Conservation (phyloP, 2,329 filamentous ascomycete species). For the Allantophomopsis lycopodina region DNA sequence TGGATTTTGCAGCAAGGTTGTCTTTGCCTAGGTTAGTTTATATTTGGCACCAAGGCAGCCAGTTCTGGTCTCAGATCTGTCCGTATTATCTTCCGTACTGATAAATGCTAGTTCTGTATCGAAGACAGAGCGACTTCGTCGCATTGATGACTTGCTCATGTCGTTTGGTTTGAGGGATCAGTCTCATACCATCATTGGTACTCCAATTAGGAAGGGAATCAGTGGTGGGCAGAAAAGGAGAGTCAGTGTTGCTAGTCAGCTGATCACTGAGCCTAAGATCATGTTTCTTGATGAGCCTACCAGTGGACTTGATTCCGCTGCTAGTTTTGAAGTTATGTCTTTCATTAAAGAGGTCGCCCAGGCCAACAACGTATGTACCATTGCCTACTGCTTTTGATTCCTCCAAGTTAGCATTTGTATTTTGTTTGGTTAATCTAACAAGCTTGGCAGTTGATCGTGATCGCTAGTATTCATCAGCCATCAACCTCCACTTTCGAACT, state of each 20-base stretch:
- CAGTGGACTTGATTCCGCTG: conserved; percentile 67
- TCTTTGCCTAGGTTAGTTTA: conserved; percentile 34
- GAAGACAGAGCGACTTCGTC: conserved; percentile 40
- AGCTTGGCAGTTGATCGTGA: conserved; percentile 48
- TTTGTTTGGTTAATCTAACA: conserved; percentile 4
- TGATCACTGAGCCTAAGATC: conserved; percentile 70
- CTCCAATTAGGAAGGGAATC: conserved; percentile 70
- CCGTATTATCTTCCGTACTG: conserved; percentile 1
- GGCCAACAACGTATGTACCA: conserved; percentile 42
- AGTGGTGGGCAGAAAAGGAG: conserved; percentile 77
- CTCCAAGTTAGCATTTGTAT: conserved; percentile 3
- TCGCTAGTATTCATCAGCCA: conserved; percentile 77
- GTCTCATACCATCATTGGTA: conserved; percentile 61
- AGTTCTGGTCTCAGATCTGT: no score
- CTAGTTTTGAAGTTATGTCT: conserved; percentile 60
- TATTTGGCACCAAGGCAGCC: no score
- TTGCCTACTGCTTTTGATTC: conserved; percentile 4
- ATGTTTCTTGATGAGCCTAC: conserved; percentile 79
- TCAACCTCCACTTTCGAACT: conserved; percentile 67
- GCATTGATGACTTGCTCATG: conserved; percentile 52
- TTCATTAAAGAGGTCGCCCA: conserved; percentile 55
- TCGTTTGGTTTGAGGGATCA: conserved; percentile 63
- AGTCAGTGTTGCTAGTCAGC: conserved; percentile 64
- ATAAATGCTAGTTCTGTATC: conserved; percentile 19
- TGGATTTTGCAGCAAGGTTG: conserved; percentile 64